Evolutionary conservation across 78 protist species (phyloP).

Genomic region (Dictyostelium brefeldianum): DNA sequence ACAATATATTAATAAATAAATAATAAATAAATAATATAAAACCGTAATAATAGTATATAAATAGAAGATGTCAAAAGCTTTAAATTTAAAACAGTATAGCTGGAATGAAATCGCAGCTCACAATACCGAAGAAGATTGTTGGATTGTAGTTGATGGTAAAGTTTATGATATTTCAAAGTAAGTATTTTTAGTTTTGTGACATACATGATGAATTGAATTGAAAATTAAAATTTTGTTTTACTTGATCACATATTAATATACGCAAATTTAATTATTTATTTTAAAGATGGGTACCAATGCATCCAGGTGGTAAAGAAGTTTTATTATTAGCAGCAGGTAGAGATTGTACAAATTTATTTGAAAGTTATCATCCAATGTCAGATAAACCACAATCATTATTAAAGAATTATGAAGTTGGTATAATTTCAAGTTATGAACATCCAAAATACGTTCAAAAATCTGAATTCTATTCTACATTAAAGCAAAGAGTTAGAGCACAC

Average conservation of each 20-base stretch:
- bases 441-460: constrained; percentile 65
- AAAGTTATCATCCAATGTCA: constrained; percentile 72
- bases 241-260: too few species aligned
- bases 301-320: constrained; percentile 82
- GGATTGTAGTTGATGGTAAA: constrained; percentile 83
- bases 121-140: constrained; percentile 79
- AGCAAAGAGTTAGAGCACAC: constrained; percentile 50
- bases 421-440: constrained; percentile 34
- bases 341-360: constrained; percentile 70
- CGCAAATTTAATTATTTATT: background rate
- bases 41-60: too few species aligned
- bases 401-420: constrained; percentile 57
- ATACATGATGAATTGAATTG: too few species aligned
- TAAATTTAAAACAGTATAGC: constrained; percentile 19
- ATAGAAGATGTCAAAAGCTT: background rate
- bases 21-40: background rate
- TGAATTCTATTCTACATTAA: constrained; percentile 35
- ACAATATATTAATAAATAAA: background rate
- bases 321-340: constrained; percentile 75
- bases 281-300: constrained; percentile 69
- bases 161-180: constrained; percentile 85
- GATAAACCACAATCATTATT: constrained; percentile 51
- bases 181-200: background rate
- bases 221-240: too few species aligned
- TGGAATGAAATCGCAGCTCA: constrained; percentile 73